Evolutionary conservation across 2,329 filamentous ascomycete genomes (phyloP).

Genomic region (Aspergillus sp.): DNA sequence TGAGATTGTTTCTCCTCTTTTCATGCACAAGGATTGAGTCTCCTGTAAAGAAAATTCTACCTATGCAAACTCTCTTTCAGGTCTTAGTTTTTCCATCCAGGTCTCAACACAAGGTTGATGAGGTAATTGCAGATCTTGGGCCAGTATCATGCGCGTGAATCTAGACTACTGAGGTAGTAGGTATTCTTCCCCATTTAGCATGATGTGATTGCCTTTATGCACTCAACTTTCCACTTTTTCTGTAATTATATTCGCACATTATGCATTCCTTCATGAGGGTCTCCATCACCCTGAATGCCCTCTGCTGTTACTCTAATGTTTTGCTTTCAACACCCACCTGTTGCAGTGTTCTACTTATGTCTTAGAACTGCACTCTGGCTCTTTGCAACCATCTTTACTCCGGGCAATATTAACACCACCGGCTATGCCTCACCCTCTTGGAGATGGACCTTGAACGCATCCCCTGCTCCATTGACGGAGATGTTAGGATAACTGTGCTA

Average conservation of each 20-base stretch:
- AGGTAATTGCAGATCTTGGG: not conserved
- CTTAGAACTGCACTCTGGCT: not conserved
- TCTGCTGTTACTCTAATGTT: not conserved
- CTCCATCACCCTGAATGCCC: not conserved
- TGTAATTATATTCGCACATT: not conserved
- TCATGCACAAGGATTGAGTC: not conserved
- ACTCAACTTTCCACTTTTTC: not conserved
- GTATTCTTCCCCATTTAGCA: not conserved
- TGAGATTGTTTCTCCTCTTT: constrained; percentile 21
- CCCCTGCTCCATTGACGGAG: constrained; percentile 44
- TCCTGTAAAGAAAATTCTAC: not conserved
- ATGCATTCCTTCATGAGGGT: not conserved
- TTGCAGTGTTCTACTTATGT: constrained; percentile 7
- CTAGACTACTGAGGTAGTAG: not conserved
- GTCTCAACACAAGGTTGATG: not conserved
- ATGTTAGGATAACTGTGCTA: constrained; percentile 45
- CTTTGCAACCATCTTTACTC: not conserved
- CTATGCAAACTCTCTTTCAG: not conserved
- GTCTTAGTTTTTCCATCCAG: not conserved
- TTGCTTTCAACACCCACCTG: not conserved
- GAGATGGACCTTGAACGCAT: constrained; percentile 27
- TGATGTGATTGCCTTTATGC: not conserved
- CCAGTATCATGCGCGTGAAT: not conserved
- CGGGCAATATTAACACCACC: not conserved
- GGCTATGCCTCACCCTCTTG: not conserved